Evolutionary conservation across 495 filamentous ascomycete genomes (phyloP).

Genomic region (Aspergillus steynii): DNA sequence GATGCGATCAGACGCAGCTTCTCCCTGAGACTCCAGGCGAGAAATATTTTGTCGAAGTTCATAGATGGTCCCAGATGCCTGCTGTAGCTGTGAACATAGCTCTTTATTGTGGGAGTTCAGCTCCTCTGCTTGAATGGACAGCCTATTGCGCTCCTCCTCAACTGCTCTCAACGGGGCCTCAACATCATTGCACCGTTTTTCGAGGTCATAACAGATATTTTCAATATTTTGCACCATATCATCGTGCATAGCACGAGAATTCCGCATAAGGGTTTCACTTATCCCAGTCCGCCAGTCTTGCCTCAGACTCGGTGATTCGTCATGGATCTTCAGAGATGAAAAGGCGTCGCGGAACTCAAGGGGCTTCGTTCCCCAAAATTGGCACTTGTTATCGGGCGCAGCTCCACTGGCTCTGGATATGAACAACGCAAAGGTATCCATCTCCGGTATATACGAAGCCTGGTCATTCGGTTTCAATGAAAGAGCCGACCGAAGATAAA

Average conservation of each 20-base stretch:
- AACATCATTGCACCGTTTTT: constrained; percentile 50
- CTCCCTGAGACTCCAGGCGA: constrained; percentile 30
- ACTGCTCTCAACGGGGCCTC: constrained; percentile 51
- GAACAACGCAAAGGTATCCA: constrained; percentile 16
- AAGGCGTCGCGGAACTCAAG: constrained; percentile 15
- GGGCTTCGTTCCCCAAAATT: constrained; percentile 19
- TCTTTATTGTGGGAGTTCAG: constrained; percentile 30
- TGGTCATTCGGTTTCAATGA: constrained; percentile 12
- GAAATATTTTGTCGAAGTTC: constrained; percentile 32
- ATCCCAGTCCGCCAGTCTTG: constrained; percentile 49
- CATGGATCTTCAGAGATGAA: constrained; percentile 11
- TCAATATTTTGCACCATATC: constrained; percentile 48
- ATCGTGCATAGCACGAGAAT: constrained; percentile 37
- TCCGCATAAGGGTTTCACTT: constrained; percentile 32
- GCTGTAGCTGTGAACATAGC: constrained; percentile 26
- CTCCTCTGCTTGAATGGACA: constrained; percentile 27
- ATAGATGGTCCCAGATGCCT: constrained; percentile 22
- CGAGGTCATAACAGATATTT: constrained; percentile 55
- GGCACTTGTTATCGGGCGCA: constrained; percentile 15
- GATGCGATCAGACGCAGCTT: constrained; percentile 21
- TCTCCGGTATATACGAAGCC: background rate
- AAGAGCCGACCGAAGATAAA: constrained; percentile 27
- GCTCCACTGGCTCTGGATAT: constrained; percentile 16
- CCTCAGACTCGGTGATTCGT: constrained; percentile 19
- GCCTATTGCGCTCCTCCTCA: constrained; percentile 42